phyloP scores from a whole-genome alignment of 495 filamentous ascomycete species.

The Neurospora sp. region DNA sequence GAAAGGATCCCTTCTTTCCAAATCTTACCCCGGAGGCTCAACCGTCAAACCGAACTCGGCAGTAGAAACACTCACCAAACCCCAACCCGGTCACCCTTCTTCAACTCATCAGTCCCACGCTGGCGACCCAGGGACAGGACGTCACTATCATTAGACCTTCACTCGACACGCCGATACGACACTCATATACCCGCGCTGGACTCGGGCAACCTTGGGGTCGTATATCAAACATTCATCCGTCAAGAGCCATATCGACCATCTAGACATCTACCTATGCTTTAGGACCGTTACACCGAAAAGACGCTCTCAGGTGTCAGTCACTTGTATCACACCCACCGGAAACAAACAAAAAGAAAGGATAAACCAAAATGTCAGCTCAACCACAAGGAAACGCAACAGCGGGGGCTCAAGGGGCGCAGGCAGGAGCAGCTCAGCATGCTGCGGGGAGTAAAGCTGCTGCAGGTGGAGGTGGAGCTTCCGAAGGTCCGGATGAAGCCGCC shows the following conservation, averaged over 20 bases:
- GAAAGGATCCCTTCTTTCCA: background rate
- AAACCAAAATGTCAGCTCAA: background rate
- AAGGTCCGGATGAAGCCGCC: constrained; percentile 14
- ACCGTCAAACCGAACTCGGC: background rate
- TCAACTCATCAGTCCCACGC: background rate
- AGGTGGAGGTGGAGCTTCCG: constrained; percentile 3
- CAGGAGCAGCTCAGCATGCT: constrained; percentile 1
- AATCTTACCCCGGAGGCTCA: background rate
- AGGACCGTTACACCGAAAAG: background rate
- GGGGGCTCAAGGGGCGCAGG: constrained; percentile 1
- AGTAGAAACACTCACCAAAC: background rate
- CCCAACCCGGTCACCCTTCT: background rate
- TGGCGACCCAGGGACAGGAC: background rate
- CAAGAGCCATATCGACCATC: background rate
- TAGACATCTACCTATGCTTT: background rate
- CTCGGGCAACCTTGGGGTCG: background rate
- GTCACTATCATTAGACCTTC: background rate
- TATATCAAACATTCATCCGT: background rate
- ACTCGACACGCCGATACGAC: background rate
- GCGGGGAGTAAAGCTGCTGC: constrained; percentile 1
- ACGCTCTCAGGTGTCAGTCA: background rate
- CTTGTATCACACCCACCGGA: background rate
- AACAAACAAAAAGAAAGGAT: background rate
- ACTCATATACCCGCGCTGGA: background rate
- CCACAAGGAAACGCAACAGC: constrained; percentile 1